Evolutionary conservation across 164 flowering plant species (phyloP).

Genomic region (Warburgia ugandensis): DNA sequence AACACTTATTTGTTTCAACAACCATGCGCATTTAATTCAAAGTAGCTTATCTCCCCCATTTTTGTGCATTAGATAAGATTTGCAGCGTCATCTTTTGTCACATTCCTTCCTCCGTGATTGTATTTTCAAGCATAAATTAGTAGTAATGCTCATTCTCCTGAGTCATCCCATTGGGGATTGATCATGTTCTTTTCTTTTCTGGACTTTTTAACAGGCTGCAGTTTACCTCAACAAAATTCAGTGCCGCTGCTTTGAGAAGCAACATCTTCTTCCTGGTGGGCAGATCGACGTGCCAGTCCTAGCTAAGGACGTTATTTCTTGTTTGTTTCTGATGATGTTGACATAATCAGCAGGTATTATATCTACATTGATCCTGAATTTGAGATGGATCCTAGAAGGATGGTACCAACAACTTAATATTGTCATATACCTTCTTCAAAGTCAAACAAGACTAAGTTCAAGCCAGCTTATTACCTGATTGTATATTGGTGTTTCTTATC

Average conservation of each 20-base stretch:
- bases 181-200: not conserved
- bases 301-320: not conserved
- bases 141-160: no score
- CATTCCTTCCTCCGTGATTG: no score
- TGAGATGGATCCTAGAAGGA: conserved; percentile 81
- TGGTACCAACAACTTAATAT: conserved; percentile 69
- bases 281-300: conserved; percentile 96
- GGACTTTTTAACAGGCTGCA: conserved; percentile 51
- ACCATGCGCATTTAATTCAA: no score
- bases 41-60: no score
- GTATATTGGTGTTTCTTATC: no score
- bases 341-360: conserved; percentile 55
- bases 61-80: no score
- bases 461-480: no score
- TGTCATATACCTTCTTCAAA: conserved; percentile 83
- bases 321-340: not conserved
- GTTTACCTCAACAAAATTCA: conserved; percentile 91
- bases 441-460: no score
- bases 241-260: conserved; percentile 95
- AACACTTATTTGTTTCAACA: no score
- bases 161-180: no score
- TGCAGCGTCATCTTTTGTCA: no score
- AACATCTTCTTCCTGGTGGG: conserved; percentile 93
- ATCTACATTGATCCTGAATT: conserved; percentile 91
- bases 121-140: no score